Percentiles rank a stretch among this genome's conserved stretches.
phyloP scores from a whole-genome alignment of 192 early-diverging fungal species.

The Coemansia sp. region DNA sequence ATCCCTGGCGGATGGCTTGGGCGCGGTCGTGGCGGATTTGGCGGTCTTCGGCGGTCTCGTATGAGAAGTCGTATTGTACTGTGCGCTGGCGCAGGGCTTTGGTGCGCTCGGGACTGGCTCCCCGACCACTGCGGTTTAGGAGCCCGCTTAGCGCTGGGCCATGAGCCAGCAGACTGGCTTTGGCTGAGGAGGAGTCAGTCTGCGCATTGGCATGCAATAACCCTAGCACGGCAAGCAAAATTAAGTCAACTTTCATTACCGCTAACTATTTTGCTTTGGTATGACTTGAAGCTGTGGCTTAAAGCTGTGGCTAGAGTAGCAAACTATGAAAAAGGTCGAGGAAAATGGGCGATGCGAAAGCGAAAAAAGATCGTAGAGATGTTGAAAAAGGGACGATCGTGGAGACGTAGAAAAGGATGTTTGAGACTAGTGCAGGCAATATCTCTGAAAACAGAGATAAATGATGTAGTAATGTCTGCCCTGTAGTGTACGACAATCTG shows the following conservation, averaged over 20 bases:
- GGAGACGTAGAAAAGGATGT: too few species aligned
- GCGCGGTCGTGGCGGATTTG: conserved; percentile 25
- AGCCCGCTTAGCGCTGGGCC: conserved; percentile 3
- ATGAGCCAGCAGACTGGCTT: neutral
- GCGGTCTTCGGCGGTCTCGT: conserved; percentile 29
- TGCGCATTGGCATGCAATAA: conserved; percentile 3
- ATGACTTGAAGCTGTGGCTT: neutral
- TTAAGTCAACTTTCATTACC: conserved; percentile 19
- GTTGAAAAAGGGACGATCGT: neutral
- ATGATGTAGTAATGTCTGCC: neutral
- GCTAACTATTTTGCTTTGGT: neutral
- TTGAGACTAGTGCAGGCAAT: neutral
- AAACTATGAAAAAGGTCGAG: neutral
- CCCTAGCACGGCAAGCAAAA: conserved; percentile 13
- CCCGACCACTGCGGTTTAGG: conserved; percentile 18
- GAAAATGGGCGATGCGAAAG: neutral
- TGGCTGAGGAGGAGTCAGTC: neutral
- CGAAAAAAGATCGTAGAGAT: neutral
- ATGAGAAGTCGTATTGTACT: conserved; percentile 32
- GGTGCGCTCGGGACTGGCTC: conserved; percentile 11
- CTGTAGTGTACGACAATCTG: neutral
- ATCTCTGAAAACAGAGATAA: neutral
- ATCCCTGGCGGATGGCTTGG: conserved; percentile 59
- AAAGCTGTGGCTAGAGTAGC: neutral
- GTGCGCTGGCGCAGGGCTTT: conserved; percentile 20